Evolutionary conservation across 352 stramenopile species (phyloP).

Genomic region (Phytophthora pisi): DNA sequence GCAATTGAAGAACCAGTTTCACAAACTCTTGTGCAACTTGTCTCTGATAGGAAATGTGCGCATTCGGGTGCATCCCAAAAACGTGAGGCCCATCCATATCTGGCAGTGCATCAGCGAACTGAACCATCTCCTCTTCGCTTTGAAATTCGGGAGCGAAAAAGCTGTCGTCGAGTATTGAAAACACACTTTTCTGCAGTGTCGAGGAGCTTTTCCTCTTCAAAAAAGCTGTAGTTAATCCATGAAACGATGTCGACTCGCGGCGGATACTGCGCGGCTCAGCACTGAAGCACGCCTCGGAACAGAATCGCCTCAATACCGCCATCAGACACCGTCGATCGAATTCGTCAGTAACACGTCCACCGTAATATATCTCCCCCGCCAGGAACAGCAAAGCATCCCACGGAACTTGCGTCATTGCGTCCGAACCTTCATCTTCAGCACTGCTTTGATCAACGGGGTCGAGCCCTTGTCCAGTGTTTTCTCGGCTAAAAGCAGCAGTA

Average conservation of each 20-base stretch:
- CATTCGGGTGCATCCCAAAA: conserved; percentile 86
- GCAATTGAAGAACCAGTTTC: conserved; percentile 43
- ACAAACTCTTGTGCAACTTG: conserved; percentile 58
- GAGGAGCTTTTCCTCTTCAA: conserved; percentile 17
- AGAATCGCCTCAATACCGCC: conserved; percentile 72
- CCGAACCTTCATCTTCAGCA: not conserved
- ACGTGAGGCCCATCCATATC: conserved; percentile 65
- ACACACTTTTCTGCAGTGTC: conserved; percentile 5
- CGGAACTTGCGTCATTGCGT: conserved; percentile 37
- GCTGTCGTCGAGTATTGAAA: conserved; percentile 30
- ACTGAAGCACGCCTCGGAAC: conserved; percentile 34
- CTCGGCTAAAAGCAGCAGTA: not conserved
- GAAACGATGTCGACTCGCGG: conserved; percentile 6
- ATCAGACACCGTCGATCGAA: conserved; percentile 78
- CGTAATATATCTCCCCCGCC: conserved; percentile 85
- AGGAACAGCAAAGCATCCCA: conserved; percentile 83
- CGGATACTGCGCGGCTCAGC: not conserved
- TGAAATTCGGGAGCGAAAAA: conserved; percentile 58
- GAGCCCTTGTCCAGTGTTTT: not conserved
- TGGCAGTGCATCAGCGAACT: conserved; percentile 57
- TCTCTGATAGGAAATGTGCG: conserved; percentile 70
- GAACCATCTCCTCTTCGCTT: conserved; percentile 42
- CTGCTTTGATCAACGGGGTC: not conserved
- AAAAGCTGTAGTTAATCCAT: not conserved
- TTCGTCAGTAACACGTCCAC: conserved; percentile 81